These are phyloP conservation scores for Neofusicoccum umdonicola DNA, from an alignment of 2,329 filamentous ascomycete genomes.

Conservation along the genomic window DNA sequence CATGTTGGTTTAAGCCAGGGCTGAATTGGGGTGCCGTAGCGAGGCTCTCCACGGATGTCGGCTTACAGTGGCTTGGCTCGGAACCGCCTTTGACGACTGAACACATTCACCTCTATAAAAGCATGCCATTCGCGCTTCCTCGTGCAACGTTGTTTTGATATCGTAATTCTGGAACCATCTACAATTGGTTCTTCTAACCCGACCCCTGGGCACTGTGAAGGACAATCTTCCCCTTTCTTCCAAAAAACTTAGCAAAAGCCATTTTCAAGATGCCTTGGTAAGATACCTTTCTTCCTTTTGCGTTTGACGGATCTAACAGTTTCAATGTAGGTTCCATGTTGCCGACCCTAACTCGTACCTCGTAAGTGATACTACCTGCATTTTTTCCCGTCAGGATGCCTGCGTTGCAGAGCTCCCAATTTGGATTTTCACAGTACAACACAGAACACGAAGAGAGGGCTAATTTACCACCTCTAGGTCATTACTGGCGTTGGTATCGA, in stretches of 20 bases:
- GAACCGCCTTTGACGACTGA: neutral
- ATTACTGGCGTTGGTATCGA: slow-evolving; percentile 76
- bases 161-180: neutral
- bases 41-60: neutral
- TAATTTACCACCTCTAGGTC: slow-evolving; percentile 34
- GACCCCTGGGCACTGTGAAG: neutral
- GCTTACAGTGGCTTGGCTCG: neutral
- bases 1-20: neutral
- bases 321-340: slow-evolving; percentile 56
- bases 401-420: too few relatives aligned
- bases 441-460: neutral
- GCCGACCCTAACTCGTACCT: slow-evolving; percentile 80
- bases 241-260: too few relatives aligned
- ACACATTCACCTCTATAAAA: neutral
- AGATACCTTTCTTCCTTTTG: too few relatives aligned
- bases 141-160: neutral
- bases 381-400: too few relatives aligned
- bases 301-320: neutral
- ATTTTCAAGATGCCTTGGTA: neutral
- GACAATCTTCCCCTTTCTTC: neutral
- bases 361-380: slow-evolving; percentile 32
- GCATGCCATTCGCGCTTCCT: neutral
- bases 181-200: neutral
- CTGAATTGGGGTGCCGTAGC: neutral
- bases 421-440: neutral